A percentile compares a stretch with the other conserved stretches of the same genome.
phyloP scores from a whole-genome alignment of 2,329 filamentous ascomycete species.

The Coleophoma crateriformis region DNA sequence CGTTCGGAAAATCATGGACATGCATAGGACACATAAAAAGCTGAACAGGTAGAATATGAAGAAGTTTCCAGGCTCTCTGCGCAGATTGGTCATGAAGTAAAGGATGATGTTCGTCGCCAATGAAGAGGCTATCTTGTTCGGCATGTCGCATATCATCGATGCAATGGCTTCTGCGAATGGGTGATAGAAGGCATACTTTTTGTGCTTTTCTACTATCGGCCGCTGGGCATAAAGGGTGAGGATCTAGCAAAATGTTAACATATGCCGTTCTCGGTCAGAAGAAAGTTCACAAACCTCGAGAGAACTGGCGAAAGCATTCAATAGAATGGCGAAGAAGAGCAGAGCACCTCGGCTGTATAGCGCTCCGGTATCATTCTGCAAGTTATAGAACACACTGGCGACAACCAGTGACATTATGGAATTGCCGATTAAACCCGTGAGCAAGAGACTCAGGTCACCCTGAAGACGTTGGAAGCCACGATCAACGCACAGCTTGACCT shows the following conservation, averaged over 20 bases:
- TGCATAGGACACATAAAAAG: conserved; percentile 66
- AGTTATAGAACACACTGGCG: conserved; percentile 59
- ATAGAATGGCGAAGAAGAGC: conserved; percentile 63
- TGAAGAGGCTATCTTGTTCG: conserved; percentile 72
- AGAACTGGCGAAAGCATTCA: conserved; percentile 58
- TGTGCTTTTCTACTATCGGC: conserved; percentile 87
- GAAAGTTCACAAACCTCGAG: conserved; percentile 36
- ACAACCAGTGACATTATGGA: conserved; percentile 55
- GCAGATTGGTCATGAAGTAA: conserved; percentile 84
- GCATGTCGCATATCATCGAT: conserved; percentile 62
- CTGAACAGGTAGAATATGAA: conserved; percentile 81
- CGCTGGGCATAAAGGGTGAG: conserved; percentile 82
- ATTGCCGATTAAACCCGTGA: conserved; percentile 35
- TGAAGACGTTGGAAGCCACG: conserved; percentile 73
- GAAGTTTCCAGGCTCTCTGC: conserved; percentile 68
- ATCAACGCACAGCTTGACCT: conserved; percentile 73
- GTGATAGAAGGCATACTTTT: conserved; percentile 82
- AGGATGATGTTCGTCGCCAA: conserved; percentile 74
- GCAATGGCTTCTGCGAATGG: conserved; percentile 72
- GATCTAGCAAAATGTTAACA: conserved; percentile 52
- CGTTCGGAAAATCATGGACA: conserved; percentile 83
- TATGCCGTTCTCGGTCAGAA: conserved; percentile 34
- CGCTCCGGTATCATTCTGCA: conserved; percentile 42
- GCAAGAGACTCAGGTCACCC: conserved; percentile 67
- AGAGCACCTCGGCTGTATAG: conserved; percentile 59